A percentile compares a stretch with the other conserved stretches of the same genome.
Evolutionary conservation across 108 stramenopile genomes (phyloP).

Genomic region (Fistulifera pelliculosa): DNA sequence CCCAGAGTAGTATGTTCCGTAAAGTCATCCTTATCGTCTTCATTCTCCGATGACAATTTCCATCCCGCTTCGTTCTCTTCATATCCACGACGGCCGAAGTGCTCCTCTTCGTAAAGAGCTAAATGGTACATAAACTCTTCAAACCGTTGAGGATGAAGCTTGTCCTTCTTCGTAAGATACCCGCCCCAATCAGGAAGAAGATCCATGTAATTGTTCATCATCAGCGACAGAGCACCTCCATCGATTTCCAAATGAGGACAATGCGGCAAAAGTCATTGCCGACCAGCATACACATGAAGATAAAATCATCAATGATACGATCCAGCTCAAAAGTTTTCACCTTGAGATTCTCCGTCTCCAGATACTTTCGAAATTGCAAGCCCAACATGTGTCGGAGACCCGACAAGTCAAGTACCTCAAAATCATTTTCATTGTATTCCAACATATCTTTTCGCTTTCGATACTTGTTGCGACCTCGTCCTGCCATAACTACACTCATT

Average conservation of each 20-base stretch:
- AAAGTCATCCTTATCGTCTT: conserved; percentile 62
- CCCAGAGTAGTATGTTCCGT: conserved; percentile 60
- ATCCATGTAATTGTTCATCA: conserved; percentile 88
- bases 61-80: conserved; percentile 90
- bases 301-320: conserved; percentile 95
- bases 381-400: conserved; percentile 82
- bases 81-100: conserved; percentile 81
- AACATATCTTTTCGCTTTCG: conserved; percentile 93
- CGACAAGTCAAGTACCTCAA: conserved; percentile 85
- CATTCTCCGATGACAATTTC: conserved; percentile 61
- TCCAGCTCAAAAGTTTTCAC: conserved; percentile 59
- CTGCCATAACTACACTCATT: conserved; percentile 91
- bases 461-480: conserved; percentile 72
- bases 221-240: conserved; percentile 85
- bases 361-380: conserved; percentile 83
- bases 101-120: conserved; percentile 84
- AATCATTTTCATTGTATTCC: conserved; percentile 86
- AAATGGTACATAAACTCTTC: conserved; percentile 89
- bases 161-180: conserved; percentile 84
- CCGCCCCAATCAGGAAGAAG: conserved; percentile 86
- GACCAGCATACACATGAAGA: conserved; percentile 96
- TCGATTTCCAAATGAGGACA: conserved; percentile 92
- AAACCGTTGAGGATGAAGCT: conserved; percentile 83
- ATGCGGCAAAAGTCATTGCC: conserved; percentile 98
- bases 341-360: conserved; percentile 31